phyloP scores from a whole-genome alignment of 1,139 yeast genomes.

The Arxiozyma slooffiae region DNA sequence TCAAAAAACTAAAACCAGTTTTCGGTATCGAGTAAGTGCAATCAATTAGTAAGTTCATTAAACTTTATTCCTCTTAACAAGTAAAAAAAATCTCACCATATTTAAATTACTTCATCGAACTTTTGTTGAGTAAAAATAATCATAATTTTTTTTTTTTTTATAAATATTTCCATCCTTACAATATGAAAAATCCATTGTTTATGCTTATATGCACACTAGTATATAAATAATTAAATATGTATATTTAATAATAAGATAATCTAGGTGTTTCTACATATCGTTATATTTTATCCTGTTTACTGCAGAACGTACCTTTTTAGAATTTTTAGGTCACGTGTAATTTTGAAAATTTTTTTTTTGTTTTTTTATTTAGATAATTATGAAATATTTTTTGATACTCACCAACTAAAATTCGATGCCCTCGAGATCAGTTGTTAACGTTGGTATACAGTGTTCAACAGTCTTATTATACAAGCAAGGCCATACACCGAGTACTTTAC shows the following conservation, averaged over 20 bases:
- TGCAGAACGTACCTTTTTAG: no score
- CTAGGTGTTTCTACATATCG: no score
- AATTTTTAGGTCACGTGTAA: background rate
- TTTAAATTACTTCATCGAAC: background rate
- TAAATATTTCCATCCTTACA: background rate
- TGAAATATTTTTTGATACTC: background rate
- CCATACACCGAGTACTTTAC: background rate
- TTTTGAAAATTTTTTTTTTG: background rate
- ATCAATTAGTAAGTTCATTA: background rate
- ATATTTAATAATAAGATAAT: background rate
- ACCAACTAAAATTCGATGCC: background rate
- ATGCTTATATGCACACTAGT: background rate
- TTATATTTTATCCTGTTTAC: no score
- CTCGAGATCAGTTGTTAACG: background rate
- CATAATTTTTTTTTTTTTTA: no score
- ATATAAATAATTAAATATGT: background rate
- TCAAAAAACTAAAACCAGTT: slow-evolving; percentile 78
- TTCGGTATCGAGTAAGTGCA: slow-evolving; percentile 41
- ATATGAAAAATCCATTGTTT: background rate
- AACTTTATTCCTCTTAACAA: background rate
- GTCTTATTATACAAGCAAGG: no score
- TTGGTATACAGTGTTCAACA: background rate
- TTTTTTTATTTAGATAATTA: no score
- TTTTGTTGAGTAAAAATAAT: background rate
- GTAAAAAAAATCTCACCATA: background rate